Conservation (phyloP, 1,284 basidiomycete genomes). For the Schizophyllum amplum region DNA sequence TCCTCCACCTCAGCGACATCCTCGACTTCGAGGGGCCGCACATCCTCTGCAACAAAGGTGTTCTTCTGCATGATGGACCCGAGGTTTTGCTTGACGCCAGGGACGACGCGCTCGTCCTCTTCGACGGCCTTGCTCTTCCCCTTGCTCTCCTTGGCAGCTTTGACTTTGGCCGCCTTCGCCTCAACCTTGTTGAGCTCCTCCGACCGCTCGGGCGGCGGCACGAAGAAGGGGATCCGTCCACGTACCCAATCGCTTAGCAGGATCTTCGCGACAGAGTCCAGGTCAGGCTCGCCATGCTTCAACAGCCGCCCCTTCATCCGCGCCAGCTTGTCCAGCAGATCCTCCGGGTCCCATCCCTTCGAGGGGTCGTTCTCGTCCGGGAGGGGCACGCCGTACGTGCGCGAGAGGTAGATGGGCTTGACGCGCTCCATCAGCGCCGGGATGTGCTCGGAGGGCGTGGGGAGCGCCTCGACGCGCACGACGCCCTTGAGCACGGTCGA, state of each 20-base stretch:
- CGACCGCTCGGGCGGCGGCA: conserved; percentile 68
- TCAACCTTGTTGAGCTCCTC: conserved; percentile 61
- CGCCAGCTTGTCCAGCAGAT: conserved; percentile 81
- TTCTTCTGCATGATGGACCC: conserved; percentile 82
- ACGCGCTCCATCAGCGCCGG: conserved; percentile 84
- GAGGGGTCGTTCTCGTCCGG: conserved; percentile 46
- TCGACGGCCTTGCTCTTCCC: conserved; percentile 29
- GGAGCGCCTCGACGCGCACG: conserved; percentile 91
- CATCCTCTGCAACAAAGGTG: conserved; percentile 68
- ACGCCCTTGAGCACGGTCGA: conserved; percentile 96
- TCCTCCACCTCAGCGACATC: conserved; percentile 22
- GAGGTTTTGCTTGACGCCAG: conserved; percentile 67
- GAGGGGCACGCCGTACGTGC: conserved; percentile 79
- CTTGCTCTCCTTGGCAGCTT: conserved; percentile 25
- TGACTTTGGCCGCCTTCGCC: conserved; percentile 40
- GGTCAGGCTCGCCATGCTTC: conserved; percentile 92
- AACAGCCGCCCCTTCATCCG: conserved; percentile 88
- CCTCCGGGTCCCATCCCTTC: conserved; percentile 64
- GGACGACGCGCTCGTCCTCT: conserved; percentile 24
- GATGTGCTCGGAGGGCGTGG: conserved; percentile 92
- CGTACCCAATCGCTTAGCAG: conserved; percentile 96
- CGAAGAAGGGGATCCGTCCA: conserved; percentile 89
- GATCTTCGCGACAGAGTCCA: conserved; percentile 92
- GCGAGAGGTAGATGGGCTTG: conserved; percentile 86
- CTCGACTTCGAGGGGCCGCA: conserved; percentile 46